Base-by-base conservation (phyloP, 1,139 yeast genomes). In the Saccharomyces hybrid region DNA sequence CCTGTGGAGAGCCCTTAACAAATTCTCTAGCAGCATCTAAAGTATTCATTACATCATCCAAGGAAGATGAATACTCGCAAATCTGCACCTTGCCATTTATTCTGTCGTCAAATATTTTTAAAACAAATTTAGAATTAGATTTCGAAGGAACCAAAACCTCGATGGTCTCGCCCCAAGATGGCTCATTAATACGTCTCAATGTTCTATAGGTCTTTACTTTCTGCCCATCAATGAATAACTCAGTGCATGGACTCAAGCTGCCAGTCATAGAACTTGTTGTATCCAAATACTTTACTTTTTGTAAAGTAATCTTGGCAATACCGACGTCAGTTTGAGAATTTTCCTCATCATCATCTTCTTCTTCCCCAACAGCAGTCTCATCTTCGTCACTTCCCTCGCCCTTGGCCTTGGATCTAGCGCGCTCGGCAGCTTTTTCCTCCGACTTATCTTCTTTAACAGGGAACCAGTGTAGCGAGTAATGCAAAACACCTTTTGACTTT, bases 211-310 rank as follows among this genome's bases (percentile, higher is more conserved):
- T 71, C 63, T 79, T 79, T 13, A 78, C 76, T 55, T 80, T 71
- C 58, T 82, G 78, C 49, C 77, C 78, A 65, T 84, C 81, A 54
- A 84, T 70, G 62, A 71, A 82, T 26, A 86, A 70, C 62, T 84
- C 88, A 9, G 89, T 89, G 66, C 78, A 83, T 28, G 93, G 88
- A 63, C 85, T 83, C 66, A 86, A 73, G 54, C 77, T 78, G 50
- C 96, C 97, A 58, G 86, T 77, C 57, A 84, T 75, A 1, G 95
- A 81, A 51, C 76, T 70, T 3, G 83, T 74, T 44, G 79, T 73
- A 65, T 88, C 95, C 66, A 93, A 78, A 56, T 83, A 81, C 59
- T 80, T 80, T 49, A 90, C 93, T 62, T 84, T 85, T 61, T 86
- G 85, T 55, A 93, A 75, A 26, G 81, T 80, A 54, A 93, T 70